Percentiles rank a stretch among this genome's conserved stretches.
These are phyloP conservation scores for Terfezia boudieri DNA, from an alignment of 495 filamentous ascomycete species.

Conservation along the genomic window DNA sequence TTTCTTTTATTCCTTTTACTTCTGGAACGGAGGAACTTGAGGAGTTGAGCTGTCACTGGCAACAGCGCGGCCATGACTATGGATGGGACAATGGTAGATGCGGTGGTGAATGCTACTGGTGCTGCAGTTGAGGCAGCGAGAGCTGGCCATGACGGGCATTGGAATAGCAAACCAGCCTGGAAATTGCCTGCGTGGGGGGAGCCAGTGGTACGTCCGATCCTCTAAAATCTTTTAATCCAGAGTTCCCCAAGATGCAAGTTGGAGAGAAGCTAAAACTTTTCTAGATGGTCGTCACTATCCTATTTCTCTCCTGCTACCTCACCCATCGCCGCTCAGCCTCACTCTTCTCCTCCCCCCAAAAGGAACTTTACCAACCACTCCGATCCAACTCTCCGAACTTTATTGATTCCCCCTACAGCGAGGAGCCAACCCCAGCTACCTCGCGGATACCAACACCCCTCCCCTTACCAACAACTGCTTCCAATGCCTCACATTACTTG, in stretches of 20 bases:
- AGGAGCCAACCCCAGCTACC: conserved; percentile 22
- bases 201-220: conserved; percentile 28
- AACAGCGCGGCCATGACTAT: too few relatives aligned
- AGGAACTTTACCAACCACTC: too few relatives aligned
- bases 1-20: too few relatives aligned
- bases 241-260: too few relatives aligned
- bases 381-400: too few relatives aligned
- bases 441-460: conserved; percentile 20
- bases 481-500: conserved; percentile 21
- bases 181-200: conserved; percentile 33
- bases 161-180: conserved; percentile 27
- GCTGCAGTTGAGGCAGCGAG: too few relatives aligned
- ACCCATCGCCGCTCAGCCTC: conserved; percentile 25
- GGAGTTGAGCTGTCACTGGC: too few relatives aligned
- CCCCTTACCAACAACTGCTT: conserved; percentile 7
- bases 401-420: conserved; percentile 1
- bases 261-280: too few relatives aligned
- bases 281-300: conserved; percentile 36
- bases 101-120: too few relatives aligned
- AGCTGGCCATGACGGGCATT: conserved; percentile 2
- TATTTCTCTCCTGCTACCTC: conserved; percentile 32
- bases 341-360: neutral
- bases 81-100: too few relatives aligned
- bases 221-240: too few relatives aligned
- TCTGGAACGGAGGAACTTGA: too few relatives aligned